Evolutionary conservation across 768 basidiomycete species (phyloP).

Genomic region (Austroboletus eburneus): DNA sequence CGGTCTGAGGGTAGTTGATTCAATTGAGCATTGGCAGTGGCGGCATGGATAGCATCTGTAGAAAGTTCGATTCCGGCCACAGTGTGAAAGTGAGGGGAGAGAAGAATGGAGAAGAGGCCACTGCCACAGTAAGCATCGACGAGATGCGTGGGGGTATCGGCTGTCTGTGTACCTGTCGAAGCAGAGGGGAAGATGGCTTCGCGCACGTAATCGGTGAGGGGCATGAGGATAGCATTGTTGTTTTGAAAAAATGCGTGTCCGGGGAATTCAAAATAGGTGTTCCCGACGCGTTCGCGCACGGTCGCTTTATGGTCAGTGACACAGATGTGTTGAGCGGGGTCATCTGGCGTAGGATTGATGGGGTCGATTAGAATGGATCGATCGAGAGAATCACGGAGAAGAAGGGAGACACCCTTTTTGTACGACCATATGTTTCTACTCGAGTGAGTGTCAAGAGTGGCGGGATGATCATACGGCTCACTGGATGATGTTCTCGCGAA

Average conservation of each 20-base stretch:
- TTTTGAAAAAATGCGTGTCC: conserved; percentile 97
- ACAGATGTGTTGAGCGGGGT: conserved; percentile 64
- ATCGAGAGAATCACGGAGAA: conserved; percentile 81
- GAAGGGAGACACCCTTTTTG: conserved; percentile 83
- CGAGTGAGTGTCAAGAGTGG: conserved; percentile 4
- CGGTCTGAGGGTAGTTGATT: conserved; percentile 56
- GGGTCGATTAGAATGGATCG: conserved; percentile 21
- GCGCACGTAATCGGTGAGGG: conserved; percentile 80
- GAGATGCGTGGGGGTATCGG: conserved; percentile 62
- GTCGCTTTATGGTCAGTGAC: conserved; percentile 77
- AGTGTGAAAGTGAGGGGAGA: conserved; percentile 68
- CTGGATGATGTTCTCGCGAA: conserved; percentile 67
- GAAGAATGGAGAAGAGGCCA: conserved; percentile 82
- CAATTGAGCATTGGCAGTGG: conserved; percentile 60
- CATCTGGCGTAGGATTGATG: conserved; percentile 28
- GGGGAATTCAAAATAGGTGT: conserved; percentile 76
- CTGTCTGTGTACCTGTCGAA: conserved; percentile 9
- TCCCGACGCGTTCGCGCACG: conserved; percentile 82
- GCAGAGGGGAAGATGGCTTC: conserved; percentile 58
- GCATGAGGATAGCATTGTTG: conserved; percentile 88
- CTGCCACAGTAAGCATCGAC: conserved; percentile 95
- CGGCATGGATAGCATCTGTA: conserved; percentile 61
- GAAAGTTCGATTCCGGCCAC: conserved; percentile 90
- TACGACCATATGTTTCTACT: conserved; percentile 73
- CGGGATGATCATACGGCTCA: conserved; percentile 29